phyloP scores from a whole-genome alignment of 1,139 yeast genomes.

The Hyphopichia wangnamkhiaoensis region DNA sequence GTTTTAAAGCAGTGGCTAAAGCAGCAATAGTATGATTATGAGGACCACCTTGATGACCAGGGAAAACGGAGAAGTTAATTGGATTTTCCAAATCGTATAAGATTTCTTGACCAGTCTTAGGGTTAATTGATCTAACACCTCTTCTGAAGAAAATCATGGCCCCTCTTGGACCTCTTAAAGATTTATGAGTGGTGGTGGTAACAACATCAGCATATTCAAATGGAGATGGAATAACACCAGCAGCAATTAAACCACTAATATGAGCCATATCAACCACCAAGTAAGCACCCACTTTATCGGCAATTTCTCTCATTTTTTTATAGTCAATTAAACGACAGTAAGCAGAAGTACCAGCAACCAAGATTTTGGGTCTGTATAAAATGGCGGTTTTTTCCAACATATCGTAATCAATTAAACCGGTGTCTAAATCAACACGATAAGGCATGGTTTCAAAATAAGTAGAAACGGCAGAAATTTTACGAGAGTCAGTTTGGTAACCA shows the following conservation, averaged over 20 bases:
- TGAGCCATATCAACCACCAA: slow-evolving; percentile 98
- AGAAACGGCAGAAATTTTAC: slow-evolving; percentile 94
- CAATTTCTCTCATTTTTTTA: slow-evolving; percentile 93
- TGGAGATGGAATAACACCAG: slow-evolving; percentile 95
- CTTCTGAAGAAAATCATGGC: slow-evolving; percentile 98
- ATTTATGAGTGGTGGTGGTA: slow-evolving; percentile 97
- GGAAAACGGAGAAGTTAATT: slow-evolving; percentile 98
- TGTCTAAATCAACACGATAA: slow-evolving; percentile 85
- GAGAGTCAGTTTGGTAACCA: slow-evolving; percentile 95
- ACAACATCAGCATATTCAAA: slow-evolving; percentile 96
- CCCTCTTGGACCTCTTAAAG: slow-evolving; percentile 98
- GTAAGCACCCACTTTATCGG: slow-evolving; percentile 96
- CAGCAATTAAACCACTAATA: slow-evolving; percentile 93
- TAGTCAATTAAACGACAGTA: slow-evolving; percentile 94
- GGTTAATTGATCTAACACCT: slow-evolving; percentile 86
- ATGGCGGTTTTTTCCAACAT: slow-evolving; percentile 87
- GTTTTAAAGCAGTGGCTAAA: slow-evolving; percentile 93
- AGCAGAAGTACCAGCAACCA: slow-evolving; percentile 98
- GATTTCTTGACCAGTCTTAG: slow-evolving; percentile 89
- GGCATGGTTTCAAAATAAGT: slow-evolving; percentile 99
- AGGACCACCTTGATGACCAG: slow-evolving; percentile 99
- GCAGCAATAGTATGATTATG: slow-evolving; percentile 99
- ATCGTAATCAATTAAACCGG: slow-evolving; percentile 95
- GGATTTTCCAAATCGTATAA: slow-evolving; percentile 89
- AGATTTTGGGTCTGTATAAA: slow-evolving; percentile 89